Base-by-base conservation (phyloP, 306 rosid species). In the Crataegus laevigata region DNA sequence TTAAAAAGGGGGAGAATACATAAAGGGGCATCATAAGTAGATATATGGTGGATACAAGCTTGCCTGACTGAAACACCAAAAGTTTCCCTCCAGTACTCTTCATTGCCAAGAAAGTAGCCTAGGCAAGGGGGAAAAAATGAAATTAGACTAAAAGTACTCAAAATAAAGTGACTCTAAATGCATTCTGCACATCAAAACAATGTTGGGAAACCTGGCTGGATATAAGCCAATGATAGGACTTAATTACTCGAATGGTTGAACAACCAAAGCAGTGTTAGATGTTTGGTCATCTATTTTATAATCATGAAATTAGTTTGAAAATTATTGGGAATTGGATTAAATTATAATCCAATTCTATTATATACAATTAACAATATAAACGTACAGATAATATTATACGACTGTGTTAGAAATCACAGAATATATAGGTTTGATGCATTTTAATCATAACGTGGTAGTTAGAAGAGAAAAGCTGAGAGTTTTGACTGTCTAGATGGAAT, bases 21-120 rank as follows among this genome's bases (percentile, higher is more conserved):
- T 22, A 57, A 54, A 2, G 17, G 17, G 6, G 50, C 40, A 34
- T 14, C 45, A 21, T n/a, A 71, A 51, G 32, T 52, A 52, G 25
- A 36, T 17, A 62, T 14, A 34, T 2, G 64, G 38, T 34, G 54
- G 51, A 34, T 62, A 68, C 76, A 73, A 85, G 62, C 96, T 82
- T 87, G 87, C 99, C 99, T 86, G 99, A 94, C 84, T 92, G 99
- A 86, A 94, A 94, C 67, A 88, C 96, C 97, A 94, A 40, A 62
- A 94, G 85, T 76, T 94, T 94, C 70, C 97, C 99, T 85, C 99
- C 97, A 8, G 87, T 89, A 73, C 87, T 84, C 90, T 92, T 94
- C 91, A 90, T 94, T 67, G 99, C 97, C 83, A 94, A 84, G 75
- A 94, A 92, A 81, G 99, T 96, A 51, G 97, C 97, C 99, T 94